phyloP scores from a whole-genome alignment of 768 basidiomycete genomes.

The Stropharia rugosoannulata region DNA sequence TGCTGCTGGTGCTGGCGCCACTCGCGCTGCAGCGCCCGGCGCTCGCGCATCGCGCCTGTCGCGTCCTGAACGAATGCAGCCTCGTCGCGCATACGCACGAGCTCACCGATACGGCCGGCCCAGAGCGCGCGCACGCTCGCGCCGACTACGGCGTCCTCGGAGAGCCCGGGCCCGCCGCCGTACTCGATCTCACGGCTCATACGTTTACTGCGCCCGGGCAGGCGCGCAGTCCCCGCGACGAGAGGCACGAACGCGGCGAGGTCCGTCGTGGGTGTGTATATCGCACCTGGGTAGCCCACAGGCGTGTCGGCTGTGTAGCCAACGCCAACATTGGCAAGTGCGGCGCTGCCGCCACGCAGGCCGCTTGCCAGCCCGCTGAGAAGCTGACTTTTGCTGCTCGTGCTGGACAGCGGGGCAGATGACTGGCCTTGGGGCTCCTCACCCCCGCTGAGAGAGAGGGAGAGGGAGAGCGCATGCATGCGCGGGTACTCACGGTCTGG shows the following conservation, averaged over 20 bases:
- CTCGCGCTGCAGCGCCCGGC: constrained; percentile 10
- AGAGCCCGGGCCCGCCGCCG: constrained; percentile 25
- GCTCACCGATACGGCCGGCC: constrained; percentile 38
- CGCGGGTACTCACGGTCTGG: constrained; percentile 21
- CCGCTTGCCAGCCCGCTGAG: constrained; percentile 40
- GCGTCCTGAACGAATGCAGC: constrained; percentile 9
- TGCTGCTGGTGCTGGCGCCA: constrained; percentile 18
- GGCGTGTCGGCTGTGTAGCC: constrained; percentile 15
- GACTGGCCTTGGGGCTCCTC: neutral
- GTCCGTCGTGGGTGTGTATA: constrained; percentile 51
- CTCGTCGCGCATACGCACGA: constrained; percentile 39
- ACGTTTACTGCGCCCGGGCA: neutral
- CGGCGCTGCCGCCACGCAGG: constrained; percentile 29
- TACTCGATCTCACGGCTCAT: constrained; percentile 36
- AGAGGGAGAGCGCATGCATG: constrained; percentile 19
- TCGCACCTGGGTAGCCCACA: constrained; percentile 33
- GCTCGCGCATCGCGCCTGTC: neutral
- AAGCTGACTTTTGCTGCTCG: constrained; percentile 22
- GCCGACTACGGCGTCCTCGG: constrained; percentile 32
- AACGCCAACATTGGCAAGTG: constrained; percentile 30
- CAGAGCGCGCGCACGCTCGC: constrained; percentile 41
- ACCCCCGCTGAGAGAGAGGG: constrained; percentile 5
- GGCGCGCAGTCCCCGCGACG: constrained; percentile 27
- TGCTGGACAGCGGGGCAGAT: neutral
- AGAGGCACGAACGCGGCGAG: constrained; percentile 49